Evolutionary conservation across 805 yeast genomes (phyloP).

Genomic region (Lachancea nothofagi): DNA sequence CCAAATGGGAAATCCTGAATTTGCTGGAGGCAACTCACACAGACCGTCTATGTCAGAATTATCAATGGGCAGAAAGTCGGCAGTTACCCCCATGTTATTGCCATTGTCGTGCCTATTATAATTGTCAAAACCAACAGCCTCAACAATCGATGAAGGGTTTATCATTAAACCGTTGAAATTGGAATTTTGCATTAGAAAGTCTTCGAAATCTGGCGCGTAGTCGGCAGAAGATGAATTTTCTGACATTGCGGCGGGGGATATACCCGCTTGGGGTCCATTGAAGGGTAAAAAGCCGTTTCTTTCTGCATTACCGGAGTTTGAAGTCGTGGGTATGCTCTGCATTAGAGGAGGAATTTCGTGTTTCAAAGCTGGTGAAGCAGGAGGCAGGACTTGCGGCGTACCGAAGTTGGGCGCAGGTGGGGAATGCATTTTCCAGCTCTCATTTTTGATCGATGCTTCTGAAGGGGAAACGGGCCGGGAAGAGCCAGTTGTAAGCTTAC

Average conservation of each 20-base stretch:
- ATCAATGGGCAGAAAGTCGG: conserved; percentile 27
- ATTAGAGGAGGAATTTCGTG: conserved; percentile 4
- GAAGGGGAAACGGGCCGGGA: conserved; percentile 4
- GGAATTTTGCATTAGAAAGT: conserved; percentile 30
- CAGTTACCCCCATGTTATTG: conserved; percentile 16
- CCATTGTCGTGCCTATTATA: conserved; percentile 13
- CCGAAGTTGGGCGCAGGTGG: conserved; percentile 1
- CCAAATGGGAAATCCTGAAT: conserved; percentile 29
- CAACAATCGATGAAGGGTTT: conserved; percentile 29
- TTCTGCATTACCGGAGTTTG: neutral
- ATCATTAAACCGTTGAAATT: conserved; percentile 30
- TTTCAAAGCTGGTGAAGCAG: conserved; percentile 1
- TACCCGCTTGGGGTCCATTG: neutral
- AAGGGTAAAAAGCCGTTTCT: neutral
- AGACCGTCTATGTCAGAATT: conserved; percentile 28
- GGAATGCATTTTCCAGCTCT: conserved; percentile 1
- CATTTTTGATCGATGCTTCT: conserved; percentile 1
- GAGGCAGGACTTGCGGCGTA: neutral
- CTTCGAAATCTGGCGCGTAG: conserved; percentile 32
- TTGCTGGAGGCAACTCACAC: conserved; percentile 14
- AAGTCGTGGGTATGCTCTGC: neutral
- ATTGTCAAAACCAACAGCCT: conserved; percentile 28
- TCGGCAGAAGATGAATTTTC: conserved; percentile 19
- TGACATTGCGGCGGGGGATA: conserved; percentile 19
- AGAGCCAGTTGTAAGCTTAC: conserved; percentile 13